These are phyloP conservation scores for Syzygium aromaticum DNA, from an alignment of 345 rosid genomes.

Conservation along the genomic window DNA sequence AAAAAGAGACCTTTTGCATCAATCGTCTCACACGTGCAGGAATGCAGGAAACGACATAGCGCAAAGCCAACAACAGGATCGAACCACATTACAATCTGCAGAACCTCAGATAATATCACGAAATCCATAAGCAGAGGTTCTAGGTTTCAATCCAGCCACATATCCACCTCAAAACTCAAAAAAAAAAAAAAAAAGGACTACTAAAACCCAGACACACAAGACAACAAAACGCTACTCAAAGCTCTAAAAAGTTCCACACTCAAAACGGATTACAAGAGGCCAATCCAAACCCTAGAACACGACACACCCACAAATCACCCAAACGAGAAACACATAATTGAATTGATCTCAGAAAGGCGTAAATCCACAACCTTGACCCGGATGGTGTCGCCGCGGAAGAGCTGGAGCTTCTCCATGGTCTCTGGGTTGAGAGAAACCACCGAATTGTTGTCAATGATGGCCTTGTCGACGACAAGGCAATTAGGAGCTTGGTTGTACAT, in stretches of 20 bases:
- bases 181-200: background rate
- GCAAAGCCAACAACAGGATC: background rate
- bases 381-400: constrained; percentile 86
- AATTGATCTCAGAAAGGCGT: background rate
- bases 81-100: background rate
- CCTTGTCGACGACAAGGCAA: constrained; percentile 86
- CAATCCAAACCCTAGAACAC: background rate
- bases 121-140: background rate
- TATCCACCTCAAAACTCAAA: background rate
- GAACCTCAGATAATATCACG: background rate
- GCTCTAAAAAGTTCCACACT: background rate
- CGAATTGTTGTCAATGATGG: constrained; percentile 77
- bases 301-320: background rate
- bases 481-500: constrained; percentile 70
- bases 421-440: constrained; percentile 76
- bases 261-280: background rate
- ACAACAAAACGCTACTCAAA: background rate
- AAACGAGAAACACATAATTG: background rate
- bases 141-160: background rate
- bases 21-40: background rate
- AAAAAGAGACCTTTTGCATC: background rate
- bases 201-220: background rate
- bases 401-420: constrained; percentile 93
- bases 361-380: constrained; percentile 55
- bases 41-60: background rate